phyloP scores from a whole-genome alignment of 352 stramenopile species.

The Phytophthora tubulina region DNA sequence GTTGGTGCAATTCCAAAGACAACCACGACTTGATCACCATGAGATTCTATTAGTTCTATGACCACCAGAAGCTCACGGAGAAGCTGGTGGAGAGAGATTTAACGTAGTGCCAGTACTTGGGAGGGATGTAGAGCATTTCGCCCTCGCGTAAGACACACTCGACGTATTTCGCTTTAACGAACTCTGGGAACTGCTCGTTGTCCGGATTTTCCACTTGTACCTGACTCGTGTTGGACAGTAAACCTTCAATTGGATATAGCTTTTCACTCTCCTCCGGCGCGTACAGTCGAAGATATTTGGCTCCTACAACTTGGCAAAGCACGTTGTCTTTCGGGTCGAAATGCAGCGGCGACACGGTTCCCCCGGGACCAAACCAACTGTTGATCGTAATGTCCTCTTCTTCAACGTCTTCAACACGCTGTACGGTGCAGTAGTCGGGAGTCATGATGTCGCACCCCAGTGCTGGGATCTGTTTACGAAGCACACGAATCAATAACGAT shows the following conservation, averaged over 20 bases:
- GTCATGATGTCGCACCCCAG: conserved; percentile 85
- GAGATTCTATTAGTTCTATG: conserved; percentile 17
- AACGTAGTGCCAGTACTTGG: conserved; percentile 91
- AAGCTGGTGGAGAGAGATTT: conserved; percentile 82
- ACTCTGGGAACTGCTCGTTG: conserved; percentile 60
- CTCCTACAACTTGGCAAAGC: conserved; percentile 86
- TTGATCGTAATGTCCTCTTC: conserved; percentile 85
- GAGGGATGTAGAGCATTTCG: conserved; percentile 91
- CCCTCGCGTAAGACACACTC: conserved; percentile 77
- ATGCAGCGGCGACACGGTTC: conserved; percentile 89
- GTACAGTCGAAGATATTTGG: conserved; percentile 89
- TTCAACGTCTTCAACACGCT: conserved; percentile 49
- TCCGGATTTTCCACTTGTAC: conserved; percentile 70
- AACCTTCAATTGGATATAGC: conserved; percentile 85
- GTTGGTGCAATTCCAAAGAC: neutral
- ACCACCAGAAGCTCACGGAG: conserved; percentile 89
- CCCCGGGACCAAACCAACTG: conserved; percentile 86
- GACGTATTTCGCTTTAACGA: conserved; percentile 60
- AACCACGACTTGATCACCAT: neutral
- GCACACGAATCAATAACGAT: conserved; percentile 20
- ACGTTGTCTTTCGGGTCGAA: conserved; percentile 93
- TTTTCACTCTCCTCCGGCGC: conserved; percentile 68
- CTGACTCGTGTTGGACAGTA: conserved; percentile 89
- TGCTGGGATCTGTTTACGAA: conserved; percentile 70
- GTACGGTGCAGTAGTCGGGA: conserved; percentile 90